Base-by-base conservation (phyloP, 139 green algal species). In the Pseudopediastrum boryanum region DNA sequence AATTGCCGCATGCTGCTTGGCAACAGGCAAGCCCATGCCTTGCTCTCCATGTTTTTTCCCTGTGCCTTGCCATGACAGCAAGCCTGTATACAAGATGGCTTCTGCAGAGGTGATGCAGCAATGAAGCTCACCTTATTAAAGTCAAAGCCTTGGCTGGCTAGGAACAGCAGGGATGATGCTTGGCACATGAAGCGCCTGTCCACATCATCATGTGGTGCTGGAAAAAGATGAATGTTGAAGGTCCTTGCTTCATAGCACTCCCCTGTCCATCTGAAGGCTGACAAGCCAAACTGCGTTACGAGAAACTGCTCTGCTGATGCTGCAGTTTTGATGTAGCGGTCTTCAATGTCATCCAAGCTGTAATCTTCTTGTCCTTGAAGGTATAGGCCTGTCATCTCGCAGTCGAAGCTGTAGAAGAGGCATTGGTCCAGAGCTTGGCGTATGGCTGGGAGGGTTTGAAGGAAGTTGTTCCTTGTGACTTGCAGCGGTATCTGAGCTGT, bases 161-260 rank as follows among this genome's bases (percentile, higher is more conserved):
- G 83, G 74, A 94, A 96, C 0, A 85, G 69, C 25, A 96, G 70
- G n/a, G 80, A 88, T 4, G 78, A 77, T 29, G 87, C 91, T 82
- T 96, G 87, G 75, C 73, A 94, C 38, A 87, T 42, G 76, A 96
- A 96, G 25, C 92, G 86, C 65, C 51, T 59, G 59, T 96, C 85
- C 10, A 43, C 46, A 19, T 80, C 84, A 5, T 85, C 80, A 21
- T 83, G 56, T 7, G 81, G 71, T 1, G 38, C 51, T 0, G 92
- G 92, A 63, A 96, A 95, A 25, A 93, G 36, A 63, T 92, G 89
- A 58, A 94, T 93, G 74, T 96, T 96, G 87, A 94, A 96, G 31
- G 90, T 93, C 29, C 71, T 79, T 9, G 79, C 83, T 35, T 81
- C 77, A 54, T 77, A 86, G 50, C 35, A 23, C 12, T 36, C 69